Conservation (phyloP, 805 yeast species). For the Sugiyamaella boreocaroliniensis region DNA sequence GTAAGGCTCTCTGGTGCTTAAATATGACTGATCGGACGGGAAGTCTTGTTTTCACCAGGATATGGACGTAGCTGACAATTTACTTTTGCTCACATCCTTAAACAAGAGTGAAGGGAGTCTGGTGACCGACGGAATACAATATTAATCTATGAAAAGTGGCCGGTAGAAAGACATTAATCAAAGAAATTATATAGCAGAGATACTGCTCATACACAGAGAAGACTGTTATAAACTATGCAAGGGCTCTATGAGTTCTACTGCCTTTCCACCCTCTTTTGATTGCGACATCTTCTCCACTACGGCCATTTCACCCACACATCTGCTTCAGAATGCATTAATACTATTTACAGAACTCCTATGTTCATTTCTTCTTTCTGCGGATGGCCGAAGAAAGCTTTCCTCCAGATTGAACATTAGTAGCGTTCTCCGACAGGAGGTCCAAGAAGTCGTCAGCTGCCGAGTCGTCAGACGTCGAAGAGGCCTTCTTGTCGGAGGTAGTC, state of each 20-base stretch:
- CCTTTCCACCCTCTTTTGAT: too few species aligned
- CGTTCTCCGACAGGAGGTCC: slow-evolving; percentile 54
- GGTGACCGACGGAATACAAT: too few species aligned
- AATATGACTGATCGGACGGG: neutral
- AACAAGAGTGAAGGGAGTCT: neutral
- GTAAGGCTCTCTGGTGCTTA: too few species aligned
- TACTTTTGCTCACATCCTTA: neutral
- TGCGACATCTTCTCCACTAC: too few species aligned
- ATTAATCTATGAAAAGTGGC: too few species aligned
- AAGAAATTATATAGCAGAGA: too few species aligned
- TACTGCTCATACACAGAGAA: too few species aligned
- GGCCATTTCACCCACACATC: neutral
- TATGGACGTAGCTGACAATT: neutral
- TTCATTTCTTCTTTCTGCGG: slow-evolving; percentile 28
- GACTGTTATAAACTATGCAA: too few species aligned
- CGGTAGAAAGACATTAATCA: too few species aligned
- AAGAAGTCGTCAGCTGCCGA: slow-evolving; percentile 43
- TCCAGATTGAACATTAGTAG: slow-evolving; percentile 48
- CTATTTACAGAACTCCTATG: slow-evolving; percentile 1
- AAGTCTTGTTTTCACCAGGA: neutral
- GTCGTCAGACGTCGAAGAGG: slow-evolving; percentile 5
- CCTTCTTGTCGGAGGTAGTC: slow-evolving; percentile 15
- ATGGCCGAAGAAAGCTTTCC: slow-evolving; percentile 45
- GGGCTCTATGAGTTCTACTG: too few species aligned
- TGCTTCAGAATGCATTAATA: neutral